A percentile compares a stretch with the other conserved stretches of the same genome.
These are phyloP conservation scores for Nothophytophthora sp. DNA, from an alignment of 352 stramenopile species.

Conservation along the genomic window DNA sequence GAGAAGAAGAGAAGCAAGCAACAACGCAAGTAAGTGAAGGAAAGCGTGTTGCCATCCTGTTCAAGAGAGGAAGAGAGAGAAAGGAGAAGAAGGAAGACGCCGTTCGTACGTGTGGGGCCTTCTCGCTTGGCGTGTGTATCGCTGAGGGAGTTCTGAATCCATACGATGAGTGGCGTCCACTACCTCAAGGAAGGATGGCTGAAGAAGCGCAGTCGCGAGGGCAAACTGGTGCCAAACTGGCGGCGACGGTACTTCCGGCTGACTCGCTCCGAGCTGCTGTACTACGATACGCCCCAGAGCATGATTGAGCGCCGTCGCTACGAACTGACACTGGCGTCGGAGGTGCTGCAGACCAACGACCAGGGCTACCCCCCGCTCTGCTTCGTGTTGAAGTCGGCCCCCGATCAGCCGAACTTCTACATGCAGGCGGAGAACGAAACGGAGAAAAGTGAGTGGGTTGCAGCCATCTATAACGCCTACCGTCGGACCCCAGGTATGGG, in stretches of 20 bases:
- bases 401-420: conserved; percentile 46
- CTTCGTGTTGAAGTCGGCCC: conserved; percentile 55
- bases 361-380: conserved; percentile 60
- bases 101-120: conserved; percentile 1
- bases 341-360: conserved; percentile 63
- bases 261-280: conserved; percentile 57
- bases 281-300: conserved; percentile 47
- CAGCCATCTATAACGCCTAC: conserved; percentile 58
- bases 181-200: conserved; percentile 79
- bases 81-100: not conserved
- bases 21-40: conserved; percentile 3
- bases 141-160: no score
- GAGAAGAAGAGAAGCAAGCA: conserved; percentile 14
- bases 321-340: conserved; percentile 51
- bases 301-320: conserved; percentile 35
- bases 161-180: conserved; percentile 22
- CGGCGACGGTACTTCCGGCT: conserved; percentile 74
- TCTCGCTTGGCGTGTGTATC: not conserved
- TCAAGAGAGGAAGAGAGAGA: no score
- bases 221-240: conserved; percentile 47
- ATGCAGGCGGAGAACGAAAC: conserved; percentile 63
- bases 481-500: conserved; percentile 39
- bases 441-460: conserved; percentile 66
- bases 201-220: conserved; percentile 56
- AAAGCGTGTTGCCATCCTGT: no score